Conservation (phyloP, 2,329 filamentous ascomycete genomes). For the Mycogone perniciosa region DNA sequence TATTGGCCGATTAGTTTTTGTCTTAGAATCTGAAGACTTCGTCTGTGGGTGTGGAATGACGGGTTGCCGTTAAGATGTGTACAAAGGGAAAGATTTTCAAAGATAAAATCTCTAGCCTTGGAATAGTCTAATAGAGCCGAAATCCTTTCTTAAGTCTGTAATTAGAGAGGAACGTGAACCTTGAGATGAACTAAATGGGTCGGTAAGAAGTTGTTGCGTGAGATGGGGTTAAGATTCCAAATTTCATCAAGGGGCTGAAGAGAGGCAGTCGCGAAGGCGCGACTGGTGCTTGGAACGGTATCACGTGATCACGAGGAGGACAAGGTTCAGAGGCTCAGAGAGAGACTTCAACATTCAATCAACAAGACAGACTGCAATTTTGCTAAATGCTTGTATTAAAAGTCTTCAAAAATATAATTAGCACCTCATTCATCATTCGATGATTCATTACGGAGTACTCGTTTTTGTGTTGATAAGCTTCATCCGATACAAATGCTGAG, state of each 20-base stretch:
- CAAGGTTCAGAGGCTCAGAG: not conserved
- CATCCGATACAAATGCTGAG: no score
- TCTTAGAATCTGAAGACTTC: not conserved
- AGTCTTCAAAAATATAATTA: not conserved
- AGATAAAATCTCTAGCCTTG: not conserved
- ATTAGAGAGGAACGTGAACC: no score
- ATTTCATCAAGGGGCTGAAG: not conserved
- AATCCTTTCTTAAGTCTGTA: no score
- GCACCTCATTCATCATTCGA: not conserved
- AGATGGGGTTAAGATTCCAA: not conserved
- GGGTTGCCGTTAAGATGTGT: no score
- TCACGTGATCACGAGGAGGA: not conserved
- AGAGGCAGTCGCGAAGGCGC: slow-evolving; percentile 1
- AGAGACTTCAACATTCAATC: not conserved
- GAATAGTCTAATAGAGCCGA: not conserved
- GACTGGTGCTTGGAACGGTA: slow-evolving; percentile 1
- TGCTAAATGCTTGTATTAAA: not conserved
- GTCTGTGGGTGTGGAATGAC: not conserved
- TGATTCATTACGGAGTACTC: not conserved
- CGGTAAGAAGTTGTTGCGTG: no score
- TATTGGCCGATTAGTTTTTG: slow-evolving; percentile 13
- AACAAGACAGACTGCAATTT: not conserved
- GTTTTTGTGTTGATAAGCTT: no score
- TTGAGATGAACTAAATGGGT: no score
- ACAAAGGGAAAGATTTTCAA: no score